Evolutionary conservation across 495 filamentous ascomycete species (phyloP), one percentile per base, ranked within the genome.

Genomic region (Tuber melanosporum): DNA sequence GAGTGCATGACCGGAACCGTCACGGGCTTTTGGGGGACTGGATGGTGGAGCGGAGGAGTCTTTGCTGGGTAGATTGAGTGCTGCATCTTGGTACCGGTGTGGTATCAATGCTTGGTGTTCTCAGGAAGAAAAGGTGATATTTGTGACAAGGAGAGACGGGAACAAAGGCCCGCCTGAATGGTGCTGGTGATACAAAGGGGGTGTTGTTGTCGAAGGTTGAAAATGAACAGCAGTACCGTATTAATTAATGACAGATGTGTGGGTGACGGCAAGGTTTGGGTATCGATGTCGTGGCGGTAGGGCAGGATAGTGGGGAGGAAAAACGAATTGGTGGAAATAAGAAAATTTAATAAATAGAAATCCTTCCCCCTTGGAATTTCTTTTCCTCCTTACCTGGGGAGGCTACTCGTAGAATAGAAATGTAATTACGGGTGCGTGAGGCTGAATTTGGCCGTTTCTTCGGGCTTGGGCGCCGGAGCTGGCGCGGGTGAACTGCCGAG

Each of bases 1-100:
- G 95, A 98, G 86, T 97, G 92, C 85, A 99, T 92, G 86, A 98
- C 94, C n/a, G 95, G 95, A 71, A 99, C 96, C 72, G 94, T 97
- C 80, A 96, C 97, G 75, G 98, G 94, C 88, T 98, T 96, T 83
- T 98, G 96, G 70, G 96, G 96, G 70, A 98, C 94, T 43, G 95
- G 95, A 85, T 99, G 95, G 86, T 99, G 95, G 77, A 99, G 91
- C 66, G 95, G 96, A 82, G 95, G 95, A 79, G 95, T 97, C 81
- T 85, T 88, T 73, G 90, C 89, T 80, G 89, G 91, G 86, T 94
- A 97, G 71, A 89, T 87, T 78, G 89, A 86, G 83, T 94, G 91
- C 85, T 98, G 95, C 94, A 97, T 97, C 62, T 84, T 78, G 74
- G 26, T 69, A 66, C 22, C 36, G 44, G 19, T 71, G 14, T 47